Evolutionary conservation across 495 filamentous ascomycete genomes (phyloP), one percentile per base, ranked within the genome.

Genomic region (Hypomontagnella submonticulosa): DNA sequence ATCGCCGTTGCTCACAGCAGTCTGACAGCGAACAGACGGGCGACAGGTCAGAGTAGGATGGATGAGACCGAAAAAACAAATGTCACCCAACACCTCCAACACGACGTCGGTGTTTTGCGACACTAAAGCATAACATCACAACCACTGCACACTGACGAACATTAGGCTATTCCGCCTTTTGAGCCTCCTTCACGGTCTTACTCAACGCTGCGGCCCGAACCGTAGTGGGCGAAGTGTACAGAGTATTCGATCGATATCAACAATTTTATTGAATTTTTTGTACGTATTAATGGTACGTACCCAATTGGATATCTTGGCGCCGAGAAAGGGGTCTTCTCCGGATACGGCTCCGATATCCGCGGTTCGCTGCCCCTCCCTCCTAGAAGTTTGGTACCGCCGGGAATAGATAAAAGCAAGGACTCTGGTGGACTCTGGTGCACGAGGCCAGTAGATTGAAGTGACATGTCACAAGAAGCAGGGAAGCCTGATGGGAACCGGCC

Each of bases 361-460:
- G 66, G 66, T 64, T 59, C 56, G 60, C 37, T 44, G 49, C 41
- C 50, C 59, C 66, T 36, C 42, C 33, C 16, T 34, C 48, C 32
- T 20, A 40, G 50, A 34, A 69, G 42, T 63, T 63, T 68, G 65
- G 65, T 68, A 53, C 64, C 18, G 65, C 58, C 61, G 59, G 65
- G 59, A 54, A 68, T 59, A 50, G 37, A 55, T 27, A 62, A 59
- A 57, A 55, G 49, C 42, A 63, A 53, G 58, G 57, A 16, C 47
- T 63, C 40, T 63, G 54, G 54, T 59, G 58, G 57, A 16, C 47
- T 63, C 40, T 63, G 54, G 54, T 59, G 66, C 66, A 57, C 59
- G 48, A 67, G 63, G 44, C 57, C 40, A 51, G 38, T 60, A 63
- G 66, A 63, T 69, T 47, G 56, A 67, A 40, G 55, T 69, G 66